phyloP scores from a whole-genome alignment of 192 early-diverging fungal species.

The Podila horticola region DNA sequence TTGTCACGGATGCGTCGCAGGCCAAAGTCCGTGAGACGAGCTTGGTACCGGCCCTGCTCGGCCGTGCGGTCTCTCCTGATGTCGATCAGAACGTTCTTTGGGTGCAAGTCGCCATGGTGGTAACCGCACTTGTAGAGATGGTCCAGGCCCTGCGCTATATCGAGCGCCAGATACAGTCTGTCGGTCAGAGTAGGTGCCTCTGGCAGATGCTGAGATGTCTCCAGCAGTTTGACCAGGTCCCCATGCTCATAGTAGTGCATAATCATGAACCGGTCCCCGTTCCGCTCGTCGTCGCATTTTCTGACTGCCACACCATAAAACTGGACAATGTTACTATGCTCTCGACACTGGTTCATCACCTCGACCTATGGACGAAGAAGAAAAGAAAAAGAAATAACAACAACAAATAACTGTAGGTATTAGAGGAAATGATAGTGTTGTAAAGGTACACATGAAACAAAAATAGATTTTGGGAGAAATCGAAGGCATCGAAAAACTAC shows the following conservation, averaged over 20 bases:
- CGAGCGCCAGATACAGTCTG: conserved; percentile 35
- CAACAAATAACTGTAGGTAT: too few species aligned
- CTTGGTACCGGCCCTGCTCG: conserved; percentile 33
- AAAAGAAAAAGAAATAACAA: not conserved
- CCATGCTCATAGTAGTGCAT: conserved; percentile 46
- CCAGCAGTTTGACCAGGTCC: conserved; percentile 31
- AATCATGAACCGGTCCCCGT: conserved; percentile 41
- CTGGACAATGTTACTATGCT: conserved; percentile 43
- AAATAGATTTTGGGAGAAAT: too few species aligned
- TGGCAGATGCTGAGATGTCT: not conserved
- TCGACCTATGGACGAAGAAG: conserved; percentile 25
- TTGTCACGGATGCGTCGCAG: conserved; percentile 36
- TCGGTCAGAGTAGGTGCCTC: conserved; percentile 32
- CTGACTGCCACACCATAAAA: conserved; percentile 43
- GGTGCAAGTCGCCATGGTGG: conserved; percentile 47
- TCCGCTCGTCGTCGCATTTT: conserved; percentile 27
- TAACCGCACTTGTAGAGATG: conserved; percentile 45
- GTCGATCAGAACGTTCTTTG: conserved; percentile 46
- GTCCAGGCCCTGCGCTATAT: conserved; percentile 36
- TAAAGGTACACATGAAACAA: not conserved
- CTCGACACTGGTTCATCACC: conserved; percentile 43
- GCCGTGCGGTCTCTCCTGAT: conserved; percentile 8
- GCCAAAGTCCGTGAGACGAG: conserved; percentile 44
- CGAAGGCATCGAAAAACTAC: not conserved
- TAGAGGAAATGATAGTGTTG: not conserved